phyloP scores from a whole-genome alignment of 257 asterid species.

The Perilla frutescens region DNA sequence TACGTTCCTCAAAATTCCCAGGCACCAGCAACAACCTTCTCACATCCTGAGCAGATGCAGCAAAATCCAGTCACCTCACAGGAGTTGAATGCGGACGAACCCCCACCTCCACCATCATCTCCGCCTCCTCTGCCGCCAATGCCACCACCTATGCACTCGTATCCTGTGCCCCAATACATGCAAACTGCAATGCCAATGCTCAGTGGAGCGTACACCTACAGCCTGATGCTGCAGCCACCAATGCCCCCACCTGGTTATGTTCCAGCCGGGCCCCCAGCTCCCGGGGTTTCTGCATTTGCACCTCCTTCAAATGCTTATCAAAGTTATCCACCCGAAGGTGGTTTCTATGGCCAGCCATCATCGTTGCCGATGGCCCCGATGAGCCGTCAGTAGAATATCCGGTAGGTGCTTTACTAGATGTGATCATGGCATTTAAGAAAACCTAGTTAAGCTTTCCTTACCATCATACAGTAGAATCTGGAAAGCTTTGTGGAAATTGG shows the following conservation, averaged over 20 bases:
- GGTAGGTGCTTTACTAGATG: neutral
- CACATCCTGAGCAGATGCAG: constrained; percentile 40
- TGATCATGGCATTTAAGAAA: neutral
- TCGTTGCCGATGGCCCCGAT: constrained; percentile 73
- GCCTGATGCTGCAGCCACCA: constrained; percentile 51
- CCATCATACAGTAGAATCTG: constrained; percentile 27
- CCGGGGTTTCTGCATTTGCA: constrained; percentile 44
- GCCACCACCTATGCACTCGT: constrained; percentile 75
- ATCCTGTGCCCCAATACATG: constrained; percentile 62
- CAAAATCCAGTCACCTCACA: constrained; percentile 45
- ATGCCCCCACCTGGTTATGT: constrained; percentile 42
- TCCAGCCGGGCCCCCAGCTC: constrained; percentile 46
- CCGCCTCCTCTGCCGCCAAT: constrained; percentile 75
- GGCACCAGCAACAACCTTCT: constrained; percentile 34
- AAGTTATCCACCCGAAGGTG: constrained; percentile 59
- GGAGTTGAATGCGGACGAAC: constrained; percentile 45
- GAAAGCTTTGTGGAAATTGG: neutral
- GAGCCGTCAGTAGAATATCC: constrained; percentile 52
- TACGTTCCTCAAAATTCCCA: constrained; percentile 58
- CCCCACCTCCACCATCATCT: constrained; percentile 84
- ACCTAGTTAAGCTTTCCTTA: neutral
- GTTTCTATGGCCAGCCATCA: constrained; percentile 61
- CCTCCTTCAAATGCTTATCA: constrained; percentile 53
- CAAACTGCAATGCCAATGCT: constrained; percentile 55
- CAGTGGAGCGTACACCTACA: constrained; percentile 53